phyloP scores from a whole-genome alignment of 441 rosid genomes.

The Theobroma grandiflorum region DNA sequence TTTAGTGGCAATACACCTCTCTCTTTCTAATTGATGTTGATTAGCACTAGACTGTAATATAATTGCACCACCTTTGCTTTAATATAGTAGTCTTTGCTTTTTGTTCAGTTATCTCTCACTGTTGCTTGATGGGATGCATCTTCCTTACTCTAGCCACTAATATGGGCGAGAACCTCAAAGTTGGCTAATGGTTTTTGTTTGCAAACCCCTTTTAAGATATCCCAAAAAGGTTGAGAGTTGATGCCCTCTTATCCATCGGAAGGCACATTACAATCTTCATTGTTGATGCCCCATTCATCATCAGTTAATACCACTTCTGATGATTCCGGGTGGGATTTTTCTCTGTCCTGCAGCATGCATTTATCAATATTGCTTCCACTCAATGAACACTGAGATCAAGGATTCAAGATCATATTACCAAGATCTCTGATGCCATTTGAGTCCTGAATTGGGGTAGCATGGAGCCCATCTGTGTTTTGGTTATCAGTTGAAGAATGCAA shows the following conservation, averaged over 20 bases:
- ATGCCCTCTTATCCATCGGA: neutral
- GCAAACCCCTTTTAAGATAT: neutral
- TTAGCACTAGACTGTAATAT: constrained; percentile 7
- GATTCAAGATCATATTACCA: neutral
- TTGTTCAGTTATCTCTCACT: neutral
- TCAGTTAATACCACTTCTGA: neutral
- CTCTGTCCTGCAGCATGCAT: neutral
- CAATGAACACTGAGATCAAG: neutral
- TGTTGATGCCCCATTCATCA: neutral
- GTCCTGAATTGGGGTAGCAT: neutral
- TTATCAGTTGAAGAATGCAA: neutral
- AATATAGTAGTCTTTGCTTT: neutral
- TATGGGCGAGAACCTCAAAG: neutral
- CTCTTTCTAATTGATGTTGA: constrained; percentile 24
- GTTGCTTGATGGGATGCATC: constrained; percentile 8
- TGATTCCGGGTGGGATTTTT: neutral
- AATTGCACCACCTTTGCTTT: neutral
- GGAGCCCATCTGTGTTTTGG: neutral
- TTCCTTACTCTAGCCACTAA: neutral
- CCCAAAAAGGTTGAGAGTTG: neutral
- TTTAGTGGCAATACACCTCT: neutral
- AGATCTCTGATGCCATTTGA: too few relatives aligned
- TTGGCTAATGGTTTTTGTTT: constrained; percentile 1
- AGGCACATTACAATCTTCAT: neutral
- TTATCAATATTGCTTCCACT: too few relatives aligned